phyloP scores from a whole-genome alignment of 2,329 filamentous ascomycete species.

The Hypoxylon sp. region DNA sequence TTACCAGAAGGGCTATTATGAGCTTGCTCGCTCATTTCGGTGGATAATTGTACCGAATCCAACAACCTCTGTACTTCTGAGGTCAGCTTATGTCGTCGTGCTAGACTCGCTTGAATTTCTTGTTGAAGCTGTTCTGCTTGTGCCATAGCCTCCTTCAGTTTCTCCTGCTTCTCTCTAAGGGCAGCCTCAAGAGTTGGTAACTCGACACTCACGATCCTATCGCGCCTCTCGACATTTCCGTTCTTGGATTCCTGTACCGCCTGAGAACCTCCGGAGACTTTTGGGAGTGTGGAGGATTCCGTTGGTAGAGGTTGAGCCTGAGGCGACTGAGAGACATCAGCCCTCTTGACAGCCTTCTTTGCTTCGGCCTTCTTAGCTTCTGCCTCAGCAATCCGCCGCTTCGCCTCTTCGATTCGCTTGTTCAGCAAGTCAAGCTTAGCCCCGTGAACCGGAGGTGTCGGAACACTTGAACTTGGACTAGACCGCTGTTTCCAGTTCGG shows the following conservation, averaged over 20 bases:
- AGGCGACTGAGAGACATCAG: constrained; percentile 44
- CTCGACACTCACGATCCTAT: constrained; percentile 58
- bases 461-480: constrained; percentile 57
- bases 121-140: constrained; percentile 65
- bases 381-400: constrained; percentile 70
- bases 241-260: constrained; percentile 24
- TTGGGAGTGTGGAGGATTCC: constrained; percentile 37
- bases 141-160: constrained; percentile 62
- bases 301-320: constrained; percentile 39
- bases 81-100: constrained; percentile 55
- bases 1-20: constrained; percentile 33
- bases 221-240: constrained; percentile 46
- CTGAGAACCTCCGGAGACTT: constrained; percentile 36
- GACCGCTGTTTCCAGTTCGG: constrained; percentile 58
- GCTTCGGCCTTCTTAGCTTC: constrained; percentile 72
- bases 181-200: constrained; percentile 58
- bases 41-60: constrained; percentile 33
- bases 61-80: constrained; percentile 57
- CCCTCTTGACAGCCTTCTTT: constrained; percentile 58
- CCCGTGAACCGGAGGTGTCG: constrained; percentile 55
- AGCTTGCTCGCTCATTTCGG: constrained; percentile 30
- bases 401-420: constrained; percentile 73
- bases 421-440: constrained; percentile 52
- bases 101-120: constrained; percentile 59
- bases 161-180: constrained; percentile 63